Evolutionary conservation across 164 flowering plant species (phyloP), one percentile per base, ranked within the genome.

Genomic region (Brasenia schreberi): DNA sequence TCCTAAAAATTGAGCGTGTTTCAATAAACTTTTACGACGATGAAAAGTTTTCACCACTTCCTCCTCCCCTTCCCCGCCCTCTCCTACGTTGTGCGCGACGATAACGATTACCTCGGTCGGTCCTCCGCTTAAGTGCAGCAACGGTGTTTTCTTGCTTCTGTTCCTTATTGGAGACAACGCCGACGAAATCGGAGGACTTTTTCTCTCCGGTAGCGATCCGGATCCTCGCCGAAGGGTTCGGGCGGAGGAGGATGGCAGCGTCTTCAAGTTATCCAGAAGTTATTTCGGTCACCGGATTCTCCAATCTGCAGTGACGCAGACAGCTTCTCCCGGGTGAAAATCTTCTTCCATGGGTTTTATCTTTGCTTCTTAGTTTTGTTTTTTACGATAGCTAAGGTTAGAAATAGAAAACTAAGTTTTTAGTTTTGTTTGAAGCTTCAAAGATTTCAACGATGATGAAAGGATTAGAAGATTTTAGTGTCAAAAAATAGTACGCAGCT

Each of bases 161-260:
- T 79, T 83, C 42, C 83, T 86, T 0, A 59, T 80, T 0, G 90
- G 90, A 0, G 76, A 73, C 11, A 83, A 91, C 63, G 75, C 65
- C 1, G 86, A 91, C 19, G 69, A 42, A 5, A 72, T 88, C 2
- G 92, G 92, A 42, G 83, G 72, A 49, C 67, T 85, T 44, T 18
- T 73, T 5, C 27, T 87, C 42, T 62, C 74, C 0, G 49, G 67
- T 1, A 62, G 68, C 19, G 80, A 65, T 16, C 14, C 52, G 56
- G 58, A 53, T 5, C 63, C 67, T 12, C 42, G 19, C 4, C 72
- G 67, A 17, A 19, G 42, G n/a, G 59, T 19, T 14, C 65, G 63
- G 59, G 44, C 10, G 0, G 73, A 68, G 18, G 77, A 73, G 1
- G 64, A 65, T 1, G 43, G 43, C 27, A 60, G 64, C 18, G 66